A percentile compares a stretch with the other conserved stretches of the same genome.
phyloP scores from a whole-genome alignment of 2,329 filamentous ascomycete species.

The Cadophora luteo-olivacea region DNA sequence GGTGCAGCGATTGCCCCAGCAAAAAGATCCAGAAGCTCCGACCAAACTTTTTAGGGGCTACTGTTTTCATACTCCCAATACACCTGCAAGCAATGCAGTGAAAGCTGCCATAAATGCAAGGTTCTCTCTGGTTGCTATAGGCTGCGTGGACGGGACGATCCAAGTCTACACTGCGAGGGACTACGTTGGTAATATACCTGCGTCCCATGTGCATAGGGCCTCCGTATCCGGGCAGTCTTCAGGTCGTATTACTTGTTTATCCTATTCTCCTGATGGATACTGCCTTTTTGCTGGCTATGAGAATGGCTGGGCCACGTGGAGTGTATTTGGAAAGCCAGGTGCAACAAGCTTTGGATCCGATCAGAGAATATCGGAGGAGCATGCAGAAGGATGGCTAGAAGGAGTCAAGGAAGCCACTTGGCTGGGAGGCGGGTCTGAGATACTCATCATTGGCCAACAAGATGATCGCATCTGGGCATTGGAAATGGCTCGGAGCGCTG shows the following conservation, averaged over 20 bases:
- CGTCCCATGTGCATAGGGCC: conserved; percentile 78
- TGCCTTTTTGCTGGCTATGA: conserved; percentile 94
- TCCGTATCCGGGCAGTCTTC: conserved; percentile 72
- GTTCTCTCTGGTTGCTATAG: conserved; percentile 91
- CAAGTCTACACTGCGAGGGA: conserved; percentile 92
- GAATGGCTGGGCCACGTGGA: conserved; percentile 95
- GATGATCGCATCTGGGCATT: conserved; percentile 85
- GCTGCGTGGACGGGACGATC: conserved; percentile 79
- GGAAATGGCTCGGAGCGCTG: conserved; percentile 93
- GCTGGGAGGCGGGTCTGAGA: conserved; percentile 86
- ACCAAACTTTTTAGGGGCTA: conserved; percentile 82
- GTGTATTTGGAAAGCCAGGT: conserved; percentile 91
- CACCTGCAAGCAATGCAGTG: conserved; percentile 64
- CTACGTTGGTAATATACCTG: conserved; percentile 89
- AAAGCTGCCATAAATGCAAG: conserved; percentile 89
- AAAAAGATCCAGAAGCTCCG: conserved; percentile 51
- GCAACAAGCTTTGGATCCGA: conserved; percentile 84
- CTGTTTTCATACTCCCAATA: conserved; percentile 81
- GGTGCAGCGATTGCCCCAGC: conserved; percentile 72
- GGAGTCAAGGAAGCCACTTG: conserved; percentile 81
- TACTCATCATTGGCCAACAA: conserved; percentile 73
- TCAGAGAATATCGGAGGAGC: conserved; percentile 64
- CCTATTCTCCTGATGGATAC: conserved; percentile 94
- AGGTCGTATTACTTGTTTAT: conserved; percentile 75
- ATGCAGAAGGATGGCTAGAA: conserved; percentile 84